Conservation (phyloP, 805 yeast species). For the Saturnispora bothae region DNA sequence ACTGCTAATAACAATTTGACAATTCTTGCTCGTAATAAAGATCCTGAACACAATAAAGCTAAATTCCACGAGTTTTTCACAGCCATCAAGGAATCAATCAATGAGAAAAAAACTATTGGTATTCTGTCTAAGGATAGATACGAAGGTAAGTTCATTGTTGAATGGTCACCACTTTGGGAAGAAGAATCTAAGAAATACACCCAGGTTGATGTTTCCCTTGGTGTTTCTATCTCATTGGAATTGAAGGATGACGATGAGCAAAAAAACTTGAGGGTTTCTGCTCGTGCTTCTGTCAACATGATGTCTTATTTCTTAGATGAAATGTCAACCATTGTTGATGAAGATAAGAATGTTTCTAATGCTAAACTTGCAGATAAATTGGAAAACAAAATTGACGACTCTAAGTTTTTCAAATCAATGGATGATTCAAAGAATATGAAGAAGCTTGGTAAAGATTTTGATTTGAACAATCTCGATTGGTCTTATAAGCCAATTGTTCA, state of each 20-base stretch:
- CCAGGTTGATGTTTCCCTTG: constrained; percentile 42
- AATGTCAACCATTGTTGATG: constrained; percentile 80
- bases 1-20: constrained; percentile 29
- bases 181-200: constrained; percentile 27
- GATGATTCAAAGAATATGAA: constrained; percentile 37
- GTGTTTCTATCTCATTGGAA: constrained; percentile 51
- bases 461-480: constrained; percentile 77
- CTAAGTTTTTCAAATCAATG: constrained; percentile 49
- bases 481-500: constrained; percentile 86
- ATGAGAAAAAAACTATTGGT: constrained; percentile 43
- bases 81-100: constrained; percentile 33
- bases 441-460: constrained; percentile 59
- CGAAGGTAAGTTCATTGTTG: constrained; percentile 75
- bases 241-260: constrained; percentile 74
- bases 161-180: constrained; percentile 49
- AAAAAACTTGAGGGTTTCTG: constrained; percentile 51
- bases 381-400: constrained; percentile 74
- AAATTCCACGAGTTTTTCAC: constrained; percentile 49
- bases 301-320: constrained; percentile 80
- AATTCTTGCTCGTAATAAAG: constrained; percentile 73
- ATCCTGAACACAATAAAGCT: constrained; percentile 60
- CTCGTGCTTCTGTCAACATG: constrained; percentile 67
- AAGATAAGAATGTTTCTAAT: constrained; percentile 69
- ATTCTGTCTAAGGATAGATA: constrained; percentile 64
- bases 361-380: constrained; percentile 61